Evolutionary conservation across 768 basidiomycete genomes (phyloP), one percentile per base, ranked within the genome.

Genomic region (Lentinula sp.): DNA sequence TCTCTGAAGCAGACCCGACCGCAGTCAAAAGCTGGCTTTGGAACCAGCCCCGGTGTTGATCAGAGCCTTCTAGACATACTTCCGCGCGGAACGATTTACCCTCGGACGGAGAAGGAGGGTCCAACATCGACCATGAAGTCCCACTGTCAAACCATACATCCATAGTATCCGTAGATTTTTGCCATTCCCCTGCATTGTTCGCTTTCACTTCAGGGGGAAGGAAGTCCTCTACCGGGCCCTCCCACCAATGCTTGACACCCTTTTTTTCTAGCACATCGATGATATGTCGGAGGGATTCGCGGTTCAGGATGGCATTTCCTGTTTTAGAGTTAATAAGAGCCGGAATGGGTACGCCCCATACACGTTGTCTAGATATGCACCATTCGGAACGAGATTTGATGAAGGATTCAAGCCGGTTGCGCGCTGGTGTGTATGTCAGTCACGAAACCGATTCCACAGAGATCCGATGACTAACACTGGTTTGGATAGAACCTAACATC

Each of bases 81-180:
- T 98, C 95, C 1, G 95, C 91, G 46, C 78, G 74, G 56, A 80
- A 75, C 34, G 69, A 73, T 64, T 76, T 69, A 49, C 60, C 67
- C 37, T 56, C 63, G 37, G 63, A 68, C 9, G 64, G 56, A 51
- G 65, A 66, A 23, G 69, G 65, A 40, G 75, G 74, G 5, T 67
- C 64, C 16, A 96, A 74, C 78, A 92, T 81, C 1, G 92, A 87
- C 96, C 96, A 99, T 3, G 95, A 91, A 2, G 91, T 87, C 4
- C 96, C 96, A 66, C 93, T 95, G 73, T 99, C 96, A 66, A 98
- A 98, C 96, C 96, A 99, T 15, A 99, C 96, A 71, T 99, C 96
- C 87, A 98, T 94, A 2, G 96, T 99, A 70, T 99, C 96, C 2
- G 84, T 87, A 8, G 95, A 89, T 70, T 93, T 95, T 51, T 76